These are phyloP conservation scores for Jatropha podagrica DNA, from an alignment of 441 rosid genomes.

Conservation along the genomic window DNA sequence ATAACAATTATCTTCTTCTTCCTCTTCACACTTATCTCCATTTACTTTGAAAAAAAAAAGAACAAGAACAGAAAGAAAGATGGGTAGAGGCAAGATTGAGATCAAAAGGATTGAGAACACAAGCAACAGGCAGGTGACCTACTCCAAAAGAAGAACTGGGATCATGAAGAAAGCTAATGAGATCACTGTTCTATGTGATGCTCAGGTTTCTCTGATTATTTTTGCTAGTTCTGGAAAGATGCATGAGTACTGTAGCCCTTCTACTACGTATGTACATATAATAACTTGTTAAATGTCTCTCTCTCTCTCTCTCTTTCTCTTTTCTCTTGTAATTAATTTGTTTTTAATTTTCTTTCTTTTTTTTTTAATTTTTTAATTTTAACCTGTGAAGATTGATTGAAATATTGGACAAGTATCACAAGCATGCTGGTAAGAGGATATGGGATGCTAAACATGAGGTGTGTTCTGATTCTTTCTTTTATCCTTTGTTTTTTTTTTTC, in stretches of 20 bases:
- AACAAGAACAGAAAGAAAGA: conserved; percentile 27
- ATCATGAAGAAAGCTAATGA: conserved; percentile 92
- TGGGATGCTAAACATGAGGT: conserved; percentile 99
- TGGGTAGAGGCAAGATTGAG: conserved; percentile 98
- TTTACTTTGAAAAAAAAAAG: conserved; percentile 20
- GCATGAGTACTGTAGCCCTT: conserved; percentile 74
- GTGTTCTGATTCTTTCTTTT: conserved; percentile 16
- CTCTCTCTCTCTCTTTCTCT: background rate
- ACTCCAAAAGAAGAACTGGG: conserved; percentile 83
- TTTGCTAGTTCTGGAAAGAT: conserved; percentile 77
- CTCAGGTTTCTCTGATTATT: conserved; percentile 80
- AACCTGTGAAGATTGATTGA: conserved; percentile 51
- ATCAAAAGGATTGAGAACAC: conserved; percentile 94
- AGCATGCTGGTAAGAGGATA: conserved; percentile 65
- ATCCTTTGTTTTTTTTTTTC: conserved; percentile 17
- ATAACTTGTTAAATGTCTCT: too few species aligned
- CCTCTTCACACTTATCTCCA: conserved; percentile 19
- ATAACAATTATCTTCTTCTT: conserved; percentile 26
- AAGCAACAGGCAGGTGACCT: conserved; percentile 86
- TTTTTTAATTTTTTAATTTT: background rate
- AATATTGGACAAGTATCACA: conserved; percentile 76
- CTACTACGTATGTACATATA: conserved; percentile 46
- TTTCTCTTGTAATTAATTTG: background rate
- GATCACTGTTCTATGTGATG: conserved; percentile 85
- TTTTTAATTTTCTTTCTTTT: background rate